Percentiles rank a stretch among this genome's conserved stretches.
These are phyloP conservation scores for Metschnikowia cubensis DNA, from an alignment of 805 yeast genomes.

Conservation along the genomic window DNA sequence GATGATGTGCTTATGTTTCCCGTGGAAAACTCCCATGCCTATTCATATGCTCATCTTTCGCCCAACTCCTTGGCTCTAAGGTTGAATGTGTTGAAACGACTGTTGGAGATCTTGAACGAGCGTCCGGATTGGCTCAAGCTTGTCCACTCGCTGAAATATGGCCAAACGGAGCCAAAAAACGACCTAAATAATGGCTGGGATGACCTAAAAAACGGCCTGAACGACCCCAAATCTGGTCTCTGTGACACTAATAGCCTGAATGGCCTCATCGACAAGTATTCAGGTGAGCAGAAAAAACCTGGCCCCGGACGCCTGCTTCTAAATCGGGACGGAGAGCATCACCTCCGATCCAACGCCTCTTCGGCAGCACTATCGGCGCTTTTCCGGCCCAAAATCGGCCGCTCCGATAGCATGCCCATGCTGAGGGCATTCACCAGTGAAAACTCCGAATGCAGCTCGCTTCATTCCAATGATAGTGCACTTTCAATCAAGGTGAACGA, in stretches of 20 bases:
- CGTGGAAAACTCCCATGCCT: slow-evolving; percentile 77
- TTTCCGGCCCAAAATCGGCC: slow-evolving; percentile 33
- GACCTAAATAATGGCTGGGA: background rate
- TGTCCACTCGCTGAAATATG: slow-evolving; percentile 1
- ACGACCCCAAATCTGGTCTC: background rate
- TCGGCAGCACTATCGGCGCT: slow-evolving; percentile 46
- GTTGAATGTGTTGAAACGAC: slow-evolving; percentile 67
- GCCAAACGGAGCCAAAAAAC: background rate
- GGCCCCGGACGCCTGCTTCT: background rate
- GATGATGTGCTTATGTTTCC: slow-evolving; percentile 59
- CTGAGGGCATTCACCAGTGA: background rate
- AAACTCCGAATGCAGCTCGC: background rate
- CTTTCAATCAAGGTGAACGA: background rate
- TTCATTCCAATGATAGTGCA: background rate
- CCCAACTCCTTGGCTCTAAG: slow-evolving; percentile 78
- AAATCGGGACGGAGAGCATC: slow-evolving; percentile 15
- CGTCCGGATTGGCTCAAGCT: slow-evolving; percentile 48
- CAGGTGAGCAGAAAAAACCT: slow-evolving; percentile 5
- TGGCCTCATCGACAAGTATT: background rate
- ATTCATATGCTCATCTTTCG: slow-evolving; percentile 77
- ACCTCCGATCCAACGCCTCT: slow-evolving; percentile 42
- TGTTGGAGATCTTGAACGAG: slow-evolving; percentile 67
- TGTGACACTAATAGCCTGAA: background rate
- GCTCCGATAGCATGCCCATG: slow-evolving; percentile 38
- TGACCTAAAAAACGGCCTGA: background rate